phyloP scores from a whole-genome alignment of 1,139 yeast species.

The Meyerozyma smithsonii region DNA sequence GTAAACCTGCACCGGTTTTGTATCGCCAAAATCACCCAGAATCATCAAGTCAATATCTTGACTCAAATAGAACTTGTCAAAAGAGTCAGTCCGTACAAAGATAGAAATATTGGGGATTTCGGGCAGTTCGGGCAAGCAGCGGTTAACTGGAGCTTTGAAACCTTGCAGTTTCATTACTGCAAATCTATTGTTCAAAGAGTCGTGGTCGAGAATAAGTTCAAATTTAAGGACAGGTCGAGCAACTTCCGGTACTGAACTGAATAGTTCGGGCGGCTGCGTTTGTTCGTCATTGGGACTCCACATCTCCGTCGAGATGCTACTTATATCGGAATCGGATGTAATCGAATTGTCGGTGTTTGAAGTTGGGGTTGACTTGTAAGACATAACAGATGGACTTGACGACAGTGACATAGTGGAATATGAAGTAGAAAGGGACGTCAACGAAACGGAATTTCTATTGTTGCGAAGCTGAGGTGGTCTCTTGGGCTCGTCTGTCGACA shows the following conservation, averaged over 20 bases:
- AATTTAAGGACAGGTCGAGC: conserved; percentile 44
- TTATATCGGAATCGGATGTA: conserved; percentile 25
- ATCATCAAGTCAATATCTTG: conserved; percentile 19
- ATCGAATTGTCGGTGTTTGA: conserved; percentile 35
- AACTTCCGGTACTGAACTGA: conserved; percentile 42
- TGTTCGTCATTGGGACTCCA: conserved; percentile 5
- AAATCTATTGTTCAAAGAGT: conserved; percentile 33
- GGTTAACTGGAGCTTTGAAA: neutral
- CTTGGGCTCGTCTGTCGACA: conserved; percentile 28
- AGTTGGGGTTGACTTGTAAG: conserved; percentile 38
- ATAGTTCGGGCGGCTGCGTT: conserved; percentile 43
- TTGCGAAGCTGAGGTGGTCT: conserved; percentile 5
- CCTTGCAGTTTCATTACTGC: conserved; percentile 13
- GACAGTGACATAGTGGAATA: conserved; percentile 34
- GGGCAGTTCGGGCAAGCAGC: conserved; percentile 18
- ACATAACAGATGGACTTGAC: conserved; percentile 41
- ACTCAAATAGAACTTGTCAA: conserved; percentile 29
- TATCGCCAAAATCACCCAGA: conserved; percentile 14
- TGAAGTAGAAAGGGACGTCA: conserved; percentile 36
- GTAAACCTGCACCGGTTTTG: conserved; percentile 6
- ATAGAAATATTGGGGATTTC: conserved; percentile 34
- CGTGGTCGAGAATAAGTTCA: conserved; percentile 43
- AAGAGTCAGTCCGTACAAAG: conserved; percentile 27
- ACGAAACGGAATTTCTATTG: conserved; percentile 31
- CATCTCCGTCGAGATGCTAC: conserved; percentile 4